A percentile compares a stretch with the other conserved stretches of the same genome.
phyloP scores from a whole-genome alignment of 441 rosid genomes.

The Pelargonium cotyledonis region DNA sequence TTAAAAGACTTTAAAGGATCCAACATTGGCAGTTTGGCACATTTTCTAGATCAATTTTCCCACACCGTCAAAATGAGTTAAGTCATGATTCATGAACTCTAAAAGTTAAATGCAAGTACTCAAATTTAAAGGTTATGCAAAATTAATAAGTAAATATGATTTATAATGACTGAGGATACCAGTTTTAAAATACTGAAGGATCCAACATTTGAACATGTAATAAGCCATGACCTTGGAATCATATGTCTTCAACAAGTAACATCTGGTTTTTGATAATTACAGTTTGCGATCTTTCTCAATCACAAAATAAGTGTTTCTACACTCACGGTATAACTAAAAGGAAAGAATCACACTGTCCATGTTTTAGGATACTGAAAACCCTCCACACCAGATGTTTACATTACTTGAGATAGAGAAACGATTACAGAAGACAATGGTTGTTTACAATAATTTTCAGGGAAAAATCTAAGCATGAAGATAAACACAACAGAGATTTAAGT shows the following conservation, averaged over 20 bases:
- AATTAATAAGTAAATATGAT: no score
- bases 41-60: no score
- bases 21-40: no score
- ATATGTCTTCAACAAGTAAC: background rate
- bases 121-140: no score
- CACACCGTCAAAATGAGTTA: no score
- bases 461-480: background rate
- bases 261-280: background rate
- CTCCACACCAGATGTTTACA: background rate
- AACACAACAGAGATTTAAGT: conserved; percentile 12
- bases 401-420: background rate
- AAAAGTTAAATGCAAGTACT: no score
- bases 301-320: background rate
- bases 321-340: background rate
- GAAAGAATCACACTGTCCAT: background rate
- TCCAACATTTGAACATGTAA: background rate
- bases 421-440: background rate
- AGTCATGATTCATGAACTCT: no score
- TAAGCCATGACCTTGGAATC: background rate
- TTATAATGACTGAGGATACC: no score
- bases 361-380: background rate
- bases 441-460: background rate
- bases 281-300: background rate
- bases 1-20: no score
- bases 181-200: no score